A percentile compares a stretch with the other conserved stretches of the same genome.
Evolutionary conservation across 768 basidiomycete genomes (phyloP).

Genomic region (Crassisporium funariophilum): DNA sequence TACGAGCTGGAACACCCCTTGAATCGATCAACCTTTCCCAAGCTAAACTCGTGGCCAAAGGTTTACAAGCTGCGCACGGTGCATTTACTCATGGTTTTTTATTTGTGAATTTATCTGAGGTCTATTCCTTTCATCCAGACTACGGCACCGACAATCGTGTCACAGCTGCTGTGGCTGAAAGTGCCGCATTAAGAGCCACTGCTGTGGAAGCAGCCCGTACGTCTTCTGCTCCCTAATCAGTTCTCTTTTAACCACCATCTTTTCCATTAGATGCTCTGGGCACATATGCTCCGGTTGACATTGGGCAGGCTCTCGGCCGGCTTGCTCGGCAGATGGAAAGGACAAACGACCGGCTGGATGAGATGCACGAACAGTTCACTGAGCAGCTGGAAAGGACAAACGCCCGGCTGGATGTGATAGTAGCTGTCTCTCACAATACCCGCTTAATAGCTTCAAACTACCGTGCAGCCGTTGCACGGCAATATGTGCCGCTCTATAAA

Average conservation of each 20-base stretch:
- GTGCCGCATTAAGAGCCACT: slow-evolving; percentile 8
- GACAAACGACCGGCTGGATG: too few species aligned
- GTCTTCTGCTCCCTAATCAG: slow-evolving; percentile 1
- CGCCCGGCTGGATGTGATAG: too few species aligned
- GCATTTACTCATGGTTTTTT: not conserved
- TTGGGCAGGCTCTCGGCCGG: slow-evolving; percentile 3
- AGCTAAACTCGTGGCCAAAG: slow-evolving; percentile 7
- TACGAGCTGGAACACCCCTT: slow-evolving; percentile 3
- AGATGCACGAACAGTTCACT: too few species aligned
- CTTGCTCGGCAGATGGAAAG: too few species aligned
- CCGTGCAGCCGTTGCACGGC: too few species aligned
- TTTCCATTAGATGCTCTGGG: slow-evolving; percentile 4
- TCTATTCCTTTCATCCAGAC: slow-evolving; percentile 1
- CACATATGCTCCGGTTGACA: slow-evolving; percentile 6
- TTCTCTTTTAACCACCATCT: slow-evolving; percentile 1
- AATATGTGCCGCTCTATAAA: too few species aligned
- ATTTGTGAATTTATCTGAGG: slow-evolving; percentile 1
- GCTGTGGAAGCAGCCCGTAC: slow-evolving; percentile 10
- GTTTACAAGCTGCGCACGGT: slow-evolving; percentile 2
- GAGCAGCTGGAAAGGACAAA: too few species aligned
- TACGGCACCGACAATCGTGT: not conserved
- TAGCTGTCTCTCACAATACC: too few species aligned
- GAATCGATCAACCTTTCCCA: slow-evolving; percentile 2
- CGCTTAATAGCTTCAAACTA: too few species aligned
- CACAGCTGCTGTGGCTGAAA: slow-evolving; percentile 4